Percentiles rank a stretch among this genome's conserved stretches.
Conservation (phyloP, 2,329 filamentous ascomycete species). For the Xylariales sp. region DNA sequence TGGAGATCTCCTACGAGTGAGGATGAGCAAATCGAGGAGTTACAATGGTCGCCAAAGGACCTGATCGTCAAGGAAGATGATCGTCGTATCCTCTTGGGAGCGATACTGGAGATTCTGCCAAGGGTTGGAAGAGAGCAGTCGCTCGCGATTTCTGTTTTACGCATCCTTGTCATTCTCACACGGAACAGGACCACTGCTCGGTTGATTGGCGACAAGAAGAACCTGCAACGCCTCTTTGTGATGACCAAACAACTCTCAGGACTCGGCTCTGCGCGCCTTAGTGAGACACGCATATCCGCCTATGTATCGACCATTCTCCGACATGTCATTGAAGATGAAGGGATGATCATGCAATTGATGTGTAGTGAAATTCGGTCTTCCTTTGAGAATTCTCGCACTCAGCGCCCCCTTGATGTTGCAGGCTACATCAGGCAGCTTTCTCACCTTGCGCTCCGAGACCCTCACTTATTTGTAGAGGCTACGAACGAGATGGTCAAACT, state of each 20-base stretch:
- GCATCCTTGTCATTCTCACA: slow-evolving; percentile 84
- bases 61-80: slow-evolving; percentile 60
- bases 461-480: slow-evolving; percentile 80
- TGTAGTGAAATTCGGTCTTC: slow-evolving; percentile 77
- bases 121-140: slow-evolving; percentile 82
- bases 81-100: slow-evolving; percentile 66
- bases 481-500: slow-evolving; percentile 81
- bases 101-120: slow-evolving; percentile 78
- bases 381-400: slow-evolving; percentile 55
- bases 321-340: slow-evolving; percentile 91
- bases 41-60: slow-evolving; percentile 56
- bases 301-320: slow-evolving; percentile 82
- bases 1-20: slow-evolving; percentile 59
- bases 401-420: slow-evolving; percentile 62
- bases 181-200: slow-evolving; percentile 71
- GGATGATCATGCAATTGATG: slow-evolving; percentile 88
- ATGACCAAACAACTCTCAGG: slow-evolving; percentile 92
- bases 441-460: slow-evolving; percentile 73
- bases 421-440: slow-evolving; percentile 73
- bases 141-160: slow-evolving; percentile 75
- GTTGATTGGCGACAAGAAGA: slow-evolving; percentile 77
- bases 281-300: slow-evolving; percentile 44
- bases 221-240: slow-evolving; percentile 83
- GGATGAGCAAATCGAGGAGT: slow-evolving; percentile 42
- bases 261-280: slow-evolving; percentile 68